A percentile compares a stretch with the other conserved stretches of the same genome.
Evolutionary conservation across 1,284 basidiomycete genomes (phyloP).

Genomic region (Trametes polyzona): DNA sequence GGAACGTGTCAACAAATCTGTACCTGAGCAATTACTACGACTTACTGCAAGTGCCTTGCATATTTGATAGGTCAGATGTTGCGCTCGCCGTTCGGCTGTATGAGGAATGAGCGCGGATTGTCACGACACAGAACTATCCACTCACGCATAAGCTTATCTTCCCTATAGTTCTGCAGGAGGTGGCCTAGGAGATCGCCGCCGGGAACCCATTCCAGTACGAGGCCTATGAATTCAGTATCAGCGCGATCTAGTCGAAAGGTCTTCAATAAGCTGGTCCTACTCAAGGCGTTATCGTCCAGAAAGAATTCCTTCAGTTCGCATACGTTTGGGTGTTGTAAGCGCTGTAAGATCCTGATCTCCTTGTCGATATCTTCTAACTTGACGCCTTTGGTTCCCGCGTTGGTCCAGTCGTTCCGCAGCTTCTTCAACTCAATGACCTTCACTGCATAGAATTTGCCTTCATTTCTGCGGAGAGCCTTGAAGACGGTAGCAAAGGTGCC

Average conservation of each 20-base stretch:
- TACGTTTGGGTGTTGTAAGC: slow-evolving; percentile 78
- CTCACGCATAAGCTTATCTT: neutral
- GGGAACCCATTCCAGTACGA: slow-evolving; percentile 79
- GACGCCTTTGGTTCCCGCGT: neutral
- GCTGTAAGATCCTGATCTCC: slow-evolving; percentile 80
- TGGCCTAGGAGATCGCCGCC: slow-evolving; percentile 90
- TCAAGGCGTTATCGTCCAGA: slow-evolving; percentile 9
- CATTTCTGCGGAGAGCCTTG: slow-evolving; percentile 61
- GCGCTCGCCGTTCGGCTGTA: slow-evolving; percentile 27
- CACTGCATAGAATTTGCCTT: slow-evolving; percentile 68
- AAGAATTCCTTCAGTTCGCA: slow-evolving; percentile 81
- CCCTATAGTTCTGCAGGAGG: slow-evolving; percentile 52
- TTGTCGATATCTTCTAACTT: slow-evolving; percentile 49
- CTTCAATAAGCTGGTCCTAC: slow-evolving; percentile 23
- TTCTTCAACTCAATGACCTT: slow-evolving; percentile 69
- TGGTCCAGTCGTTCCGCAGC: slow-evolving; percentile 23
- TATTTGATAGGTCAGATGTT: slow-evolving; percentile 70
- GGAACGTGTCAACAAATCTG: neutral
- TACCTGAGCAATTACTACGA: neutral
- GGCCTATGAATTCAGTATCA: slow-evolving; percentile 46
- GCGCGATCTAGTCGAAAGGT: no score
- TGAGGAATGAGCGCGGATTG: neutral
- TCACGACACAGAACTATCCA: neutral
- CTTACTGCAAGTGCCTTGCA: slow-evolving; percentile 72
- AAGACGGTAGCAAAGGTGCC: slow-evolving; percentile 82